These are phyloP conservation scores for Stachybotrys elegans DNA, from an alignment of 2,329 filamentous ascomycete species.

Conservation along the genomic window DNA sequence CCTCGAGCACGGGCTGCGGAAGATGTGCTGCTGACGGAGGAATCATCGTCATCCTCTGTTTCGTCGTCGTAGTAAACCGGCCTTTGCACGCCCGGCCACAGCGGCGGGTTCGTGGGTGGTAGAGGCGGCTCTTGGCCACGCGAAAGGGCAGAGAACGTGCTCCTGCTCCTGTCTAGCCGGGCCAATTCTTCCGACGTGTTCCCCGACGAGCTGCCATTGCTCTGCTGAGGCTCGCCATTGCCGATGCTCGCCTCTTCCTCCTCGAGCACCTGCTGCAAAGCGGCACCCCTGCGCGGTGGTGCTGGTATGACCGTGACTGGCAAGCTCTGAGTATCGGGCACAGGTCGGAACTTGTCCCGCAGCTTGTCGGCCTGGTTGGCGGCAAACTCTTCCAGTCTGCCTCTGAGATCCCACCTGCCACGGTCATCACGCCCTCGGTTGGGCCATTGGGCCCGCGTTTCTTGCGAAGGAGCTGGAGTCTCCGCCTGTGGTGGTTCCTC, in stretches of 20 bases:
- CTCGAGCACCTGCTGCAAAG: conserved; percentile 51
- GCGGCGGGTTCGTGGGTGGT: conserved; percentile 29
- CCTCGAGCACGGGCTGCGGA: conserved; percentile 20
- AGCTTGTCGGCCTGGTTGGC: conserved; percentile 56
- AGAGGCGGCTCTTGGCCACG: conserved; percentile 19
- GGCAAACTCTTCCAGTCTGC: conserved; percentile 56
- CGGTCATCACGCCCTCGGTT: conserved; percentile 13
- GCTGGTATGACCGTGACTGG: conserved; percentile 59
- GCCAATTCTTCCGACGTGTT: conserved; percentile 11
- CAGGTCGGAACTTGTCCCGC: conserved; percentile 50
- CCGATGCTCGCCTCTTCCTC: conserved; percentile 36
- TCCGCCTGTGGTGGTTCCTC: background rate
- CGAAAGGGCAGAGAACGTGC: conserved; percentile 11
- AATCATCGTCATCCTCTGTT: conserved; percentile 22
- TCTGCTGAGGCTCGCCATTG: conserved; percentile 6
- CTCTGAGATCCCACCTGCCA: conserved; percentile 50
- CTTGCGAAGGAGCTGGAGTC: background rate
- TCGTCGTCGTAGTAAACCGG: conserved; percentile 28
- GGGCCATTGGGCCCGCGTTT: background rate
- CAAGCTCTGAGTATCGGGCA: conserved; percentile 48
- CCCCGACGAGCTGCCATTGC: conserved; percentile 18
- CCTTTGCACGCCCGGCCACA: conserved; percentile 37
- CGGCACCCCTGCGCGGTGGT: conserved; percentile 51
- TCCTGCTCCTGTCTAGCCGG: conserved; percentile 14
- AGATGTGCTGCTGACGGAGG: conserved; percentile 20